phyloP scores from a whole-genome alignment of 176 grass and related monocot species.

The Cenchrus americanus region DNA sequence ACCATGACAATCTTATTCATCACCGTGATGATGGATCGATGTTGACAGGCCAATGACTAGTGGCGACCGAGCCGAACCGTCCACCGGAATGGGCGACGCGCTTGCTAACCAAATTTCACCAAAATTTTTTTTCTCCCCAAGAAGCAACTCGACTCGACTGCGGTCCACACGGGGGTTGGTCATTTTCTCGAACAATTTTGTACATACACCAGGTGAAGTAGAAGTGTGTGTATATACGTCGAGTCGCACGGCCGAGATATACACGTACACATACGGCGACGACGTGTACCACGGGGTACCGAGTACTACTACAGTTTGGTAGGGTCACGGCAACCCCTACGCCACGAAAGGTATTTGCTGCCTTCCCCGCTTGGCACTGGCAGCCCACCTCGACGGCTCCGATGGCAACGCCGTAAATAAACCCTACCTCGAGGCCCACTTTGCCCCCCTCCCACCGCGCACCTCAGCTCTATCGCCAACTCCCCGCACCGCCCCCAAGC shows the following conservation, averaged over 20 bases:
- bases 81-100: neutral
- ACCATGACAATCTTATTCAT: too few species aligned
- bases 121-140: neutral
- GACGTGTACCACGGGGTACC: neutral
- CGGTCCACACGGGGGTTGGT: neutral
- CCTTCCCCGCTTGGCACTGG: constrained; percentile 37
- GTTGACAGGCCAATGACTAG: neutral
- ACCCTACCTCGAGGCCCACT: neutral
- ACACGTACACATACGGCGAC: neutral
- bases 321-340: neutral
- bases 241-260: neutral
- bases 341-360: constrained; percentile 50
- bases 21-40: neutral
- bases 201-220: neutral
- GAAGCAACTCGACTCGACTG: neutral
- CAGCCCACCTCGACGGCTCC: neutral
- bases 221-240: too few species aligned
- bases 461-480: neutral
- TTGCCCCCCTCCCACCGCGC: neutral
- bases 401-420: constrained; percentile 11
- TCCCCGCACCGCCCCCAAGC: neutral
- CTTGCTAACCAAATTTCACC: neutral
- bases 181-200: neutral
- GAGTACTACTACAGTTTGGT: neutral
- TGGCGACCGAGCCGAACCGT: neutral